A percentile compares a stretch with the other conserved stretches of the same genome.
Conservation (phyloP, 1,139 yeast genomes). For the Sugiyamaella novakii region DNA sequence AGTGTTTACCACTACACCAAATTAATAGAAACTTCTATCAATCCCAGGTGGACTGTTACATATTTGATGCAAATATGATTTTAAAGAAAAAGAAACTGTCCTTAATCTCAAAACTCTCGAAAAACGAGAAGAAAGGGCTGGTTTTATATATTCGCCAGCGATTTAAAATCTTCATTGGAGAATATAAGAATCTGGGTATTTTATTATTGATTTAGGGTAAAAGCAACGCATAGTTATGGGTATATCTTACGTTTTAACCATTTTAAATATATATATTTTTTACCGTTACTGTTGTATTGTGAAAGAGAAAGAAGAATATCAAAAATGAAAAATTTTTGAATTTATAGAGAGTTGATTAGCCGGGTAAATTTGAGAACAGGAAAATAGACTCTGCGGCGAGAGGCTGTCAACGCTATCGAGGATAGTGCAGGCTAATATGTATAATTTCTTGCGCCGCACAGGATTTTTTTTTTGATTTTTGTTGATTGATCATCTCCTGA, state of each 20-base stretch:
- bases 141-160: conserved; percentile 19
- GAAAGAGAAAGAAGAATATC: conserved; percentile 3
- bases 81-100: conserved; percentile 23
- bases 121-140: conserved; percentile 29
- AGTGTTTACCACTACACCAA: neutral
- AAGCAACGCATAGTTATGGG: conserved; percentile 7
- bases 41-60: conserved; percentile 7
- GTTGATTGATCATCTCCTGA: conserved; percentile 1
- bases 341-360: neutral
- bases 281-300: neutral
- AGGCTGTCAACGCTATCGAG: no score
- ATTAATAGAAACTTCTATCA: neutral
- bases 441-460: neutral
- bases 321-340: conserved; percentile 3
- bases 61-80: conserved; percentile 15
- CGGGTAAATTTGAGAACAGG: conserved; percentile 2
- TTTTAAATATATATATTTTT: conserved; percentile 4
- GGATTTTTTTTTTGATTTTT: conserved; percentile 4
- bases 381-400: no score
- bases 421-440: no score
- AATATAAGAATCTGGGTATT: conserved; percentile 19
- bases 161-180: neutral
- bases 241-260: conserved; percentile 17
- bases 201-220: conserved; percentile 19
- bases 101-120: conserved; percentile 30